Conservation (phyloP, 148 eudicot species). For the Fagopyrum esculentum region DNA sequence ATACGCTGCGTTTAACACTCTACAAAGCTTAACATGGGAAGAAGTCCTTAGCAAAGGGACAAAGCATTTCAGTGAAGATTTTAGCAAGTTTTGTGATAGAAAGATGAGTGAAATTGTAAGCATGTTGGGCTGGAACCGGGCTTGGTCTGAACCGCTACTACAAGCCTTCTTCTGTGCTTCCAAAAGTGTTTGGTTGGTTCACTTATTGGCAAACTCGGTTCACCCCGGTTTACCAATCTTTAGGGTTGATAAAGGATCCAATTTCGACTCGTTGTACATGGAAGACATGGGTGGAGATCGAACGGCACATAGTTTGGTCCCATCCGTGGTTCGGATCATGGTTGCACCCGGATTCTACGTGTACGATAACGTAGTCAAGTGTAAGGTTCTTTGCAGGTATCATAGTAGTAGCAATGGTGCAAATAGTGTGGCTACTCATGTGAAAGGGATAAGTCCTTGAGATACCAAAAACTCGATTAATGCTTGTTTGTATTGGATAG, state of each 20-base stretch:
- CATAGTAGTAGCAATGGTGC: neutral
- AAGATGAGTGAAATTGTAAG: slow-evolving; percentile 92
- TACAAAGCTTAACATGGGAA: slow-evolving; percentile 63
- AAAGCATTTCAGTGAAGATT: slow-evolving; percentile 75
- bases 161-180: slow-evolving; percentile 87
- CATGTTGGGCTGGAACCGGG: slow-evolving; percentile 71
- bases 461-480: neutral
- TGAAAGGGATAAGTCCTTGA: neutral
- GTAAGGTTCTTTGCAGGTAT: slow-evolving; percentile 95
- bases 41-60: slow-evolving; percentile 85
- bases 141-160: slow-evolving; percentile 88
- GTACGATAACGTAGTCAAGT: slow-evolving; percentile 83
- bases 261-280: slow-evolving; percentile 80
- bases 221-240: slow-evolving; percentile 64
- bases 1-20: slow-evolving; percentile 25
- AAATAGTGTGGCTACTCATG: neutral
- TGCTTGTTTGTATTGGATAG: neutral
- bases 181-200: slow-evolving; percentile 79
- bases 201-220: slow-evolving; percentile 76
- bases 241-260: slow-evolving; percentile 56
- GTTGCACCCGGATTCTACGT: slow-evolving; percentile 93
- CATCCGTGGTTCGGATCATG: slow-evolving; percentile 70
- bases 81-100: slow-evolving; percentile 77
- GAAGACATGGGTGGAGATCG: slow-evolving; percentile 80
- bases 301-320: slow-evolving; percentile 38